phyloP scores from a whole-genome alignment of 2,329 filamentous ascomycete species.

The Cladosporium cucumerinum region DNA sequence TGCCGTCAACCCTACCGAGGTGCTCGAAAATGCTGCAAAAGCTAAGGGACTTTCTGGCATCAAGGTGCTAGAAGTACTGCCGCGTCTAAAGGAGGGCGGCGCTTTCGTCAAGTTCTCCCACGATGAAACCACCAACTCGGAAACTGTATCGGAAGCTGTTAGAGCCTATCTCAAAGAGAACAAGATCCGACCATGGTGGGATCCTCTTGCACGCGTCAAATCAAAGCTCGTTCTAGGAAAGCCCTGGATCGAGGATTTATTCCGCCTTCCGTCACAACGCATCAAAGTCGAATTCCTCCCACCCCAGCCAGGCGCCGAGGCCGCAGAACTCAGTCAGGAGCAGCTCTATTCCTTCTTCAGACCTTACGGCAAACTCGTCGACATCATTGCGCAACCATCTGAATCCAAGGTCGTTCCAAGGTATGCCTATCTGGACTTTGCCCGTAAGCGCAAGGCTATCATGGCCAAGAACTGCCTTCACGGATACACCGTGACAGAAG shows the following conservation, averaged over 20 bases:
- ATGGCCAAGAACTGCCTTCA: conserved; percentile 93
- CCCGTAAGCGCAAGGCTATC: conserved; percentile 68
- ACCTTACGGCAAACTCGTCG: conserved; percentile 82
- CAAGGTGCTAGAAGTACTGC: conserved; percentile 75
- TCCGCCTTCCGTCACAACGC: conserved; percentile 71
- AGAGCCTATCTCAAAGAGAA: conserved; percentile 62
- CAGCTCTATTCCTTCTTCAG: conserved; percentile 82
- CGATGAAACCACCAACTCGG: conserved; percentile 44
- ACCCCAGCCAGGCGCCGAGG: conserved; percentile 64
- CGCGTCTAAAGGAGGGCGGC: conserved; percentile 84
- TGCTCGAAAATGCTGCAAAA: conserved; percentile 47
- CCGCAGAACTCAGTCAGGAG: conserved; percentile 80
- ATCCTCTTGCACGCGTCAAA: conserved; percentile 69
- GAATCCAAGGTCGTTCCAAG: conserved; percentile 83
- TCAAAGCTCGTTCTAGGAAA: conserved; percentile 73
- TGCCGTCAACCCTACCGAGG: conserved; percentile 54
- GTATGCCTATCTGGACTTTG: conserved; percentile 77
- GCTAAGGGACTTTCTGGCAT: conserved; percentile 40
- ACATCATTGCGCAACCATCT: conserved; percentile 76
- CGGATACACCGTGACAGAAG: conserved; percentile 68
- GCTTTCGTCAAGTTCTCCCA: conserved; percentile 84
- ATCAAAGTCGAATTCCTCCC: conserved; percentile 83
- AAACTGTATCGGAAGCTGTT: conserved; percentile 60
- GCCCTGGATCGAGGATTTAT: conserved; percentile 92
- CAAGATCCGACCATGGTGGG: conserved; percentile 85